A percentile compares a stretch with the other conserved stretches of the same genome.
Conservation (phyloP, 768 basidiomycete genomes). For the Tricholoma hemisulphureum region DNA sequence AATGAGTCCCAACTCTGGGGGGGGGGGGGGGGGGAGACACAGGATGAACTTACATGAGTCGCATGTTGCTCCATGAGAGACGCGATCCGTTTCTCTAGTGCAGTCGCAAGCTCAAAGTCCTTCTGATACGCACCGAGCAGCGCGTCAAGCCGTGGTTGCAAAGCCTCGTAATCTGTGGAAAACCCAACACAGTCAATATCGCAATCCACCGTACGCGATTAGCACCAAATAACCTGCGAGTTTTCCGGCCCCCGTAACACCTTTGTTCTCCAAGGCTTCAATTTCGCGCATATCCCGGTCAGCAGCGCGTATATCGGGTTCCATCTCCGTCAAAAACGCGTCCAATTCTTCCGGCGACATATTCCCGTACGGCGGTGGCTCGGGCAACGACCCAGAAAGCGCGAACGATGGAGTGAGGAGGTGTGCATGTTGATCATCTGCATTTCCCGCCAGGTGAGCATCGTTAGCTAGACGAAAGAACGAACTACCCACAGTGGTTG, state of each 20-base stretch:
- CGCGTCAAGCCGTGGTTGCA: slow-evolving; percentile 66
- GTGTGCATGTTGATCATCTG: slow-evolving; percentile 78
- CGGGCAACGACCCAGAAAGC: slow-evolving; percentile 58
- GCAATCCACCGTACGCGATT: neutral
- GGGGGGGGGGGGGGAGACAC: neutral
- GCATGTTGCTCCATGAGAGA: slow-evolving; percentile 66
- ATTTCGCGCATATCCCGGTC: slow-evolving; percentile 83
- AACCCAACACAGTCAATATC: neutral
- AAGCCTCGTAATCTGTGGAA: slow-evolving; percentile 53
- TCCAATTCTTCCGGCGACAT: slow-evolving; percentile 71
- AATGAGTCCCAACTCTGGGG: neutral
- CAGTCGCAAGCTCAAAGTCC: slow-evolving; percentile 52
- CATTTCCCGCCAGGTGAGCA: neutral
- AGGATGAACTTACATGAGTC: slow-evolving; percentile 51
- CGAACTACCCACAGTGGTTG: slow-evolving; percentile 56
- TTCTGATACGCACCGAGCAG: slow-evolving; percentile 59
- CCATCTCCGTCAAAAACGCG: slow-evolving; percentile 74
- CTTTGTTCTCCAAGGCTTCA: slow-evolving; percentile 64
- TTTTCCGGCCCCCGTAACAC: slow-evolving; percentile 70
- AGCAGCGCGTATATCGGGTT: slow-evolving; percentile 77
- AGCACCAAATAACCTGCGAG: slow-evolving; percentile 47
- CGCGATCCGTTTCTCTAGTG: slow-evolving; percentile 66
- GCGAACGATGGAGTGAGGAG: slow-evolving; percentile 75
- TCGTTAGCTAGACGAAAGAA: neutral
- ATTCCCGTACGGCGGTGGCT: slow-evolving; percentile 49